Base-by-base conservation (phyloP, 2,329 filamentous ascomycete species). In the Sarocladiaceae sp. region DNA sequence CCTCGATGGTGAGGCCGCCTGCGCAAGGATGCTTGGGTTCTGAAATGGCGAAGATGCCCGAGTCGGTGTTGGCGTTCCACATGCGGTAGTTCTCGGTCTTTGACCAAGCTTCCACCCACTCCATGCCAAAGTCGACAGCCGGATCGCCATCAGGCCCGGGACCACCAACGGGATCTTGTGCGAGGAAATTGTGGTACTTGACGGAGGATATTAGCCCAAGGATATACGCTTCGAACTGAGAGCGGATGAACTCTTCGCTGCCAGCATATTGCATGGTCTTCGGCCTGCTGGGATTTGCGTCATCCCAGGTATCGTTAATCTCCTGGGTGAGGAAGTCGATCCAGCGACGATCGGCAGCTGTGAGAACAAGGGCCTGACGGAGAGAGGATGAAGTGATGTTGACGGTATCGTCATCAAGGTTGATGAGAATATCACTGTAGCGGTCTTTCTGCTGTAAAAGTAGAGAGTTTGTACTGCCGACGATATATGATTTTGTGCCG, bases 191-290 rank as follows among this genome's bases (percentile, higher is more conserved):
- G 67, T 91, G 91, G 66, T 96, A 97, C 66, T 97, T 97, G 59
- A 92, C 87, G 0, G 89, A 84, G 0, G 92, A 89, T 39, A 97
- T 82, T 56, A 99, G 79, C 0, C 91, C 90, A 22, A 97, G 79
- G 5, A 99, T 80, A 64, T 99, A 99, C 63, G 97, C 92, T 70
- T 99, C 94, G 57, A 99, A 99, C 63, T 97, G 93, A 36, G 97
- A 82, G 26, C 94, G 84, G 60, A 99, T 99, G 63, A 97, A 97
- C 66, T 97, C 94, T 71, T 99, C 94, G 56, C 91, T 97, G 26
- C 94, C 94, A 33, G 90, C 85, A 63, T 97, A 99, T 26, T 92
- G 92, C 76, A 97, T 86, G 2, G 90, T 96, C 62, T 91, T 97
- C n/a, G 94, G 94, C 46, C 89, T 80, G 56, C 84, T 83, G 0